Evolutionary conservation across 2,329 filamentous ascomycete genomes (phyloP), one percentile per base, ranked within the genome.

Genomic region (Ramularia collo-cygni): DNA sequence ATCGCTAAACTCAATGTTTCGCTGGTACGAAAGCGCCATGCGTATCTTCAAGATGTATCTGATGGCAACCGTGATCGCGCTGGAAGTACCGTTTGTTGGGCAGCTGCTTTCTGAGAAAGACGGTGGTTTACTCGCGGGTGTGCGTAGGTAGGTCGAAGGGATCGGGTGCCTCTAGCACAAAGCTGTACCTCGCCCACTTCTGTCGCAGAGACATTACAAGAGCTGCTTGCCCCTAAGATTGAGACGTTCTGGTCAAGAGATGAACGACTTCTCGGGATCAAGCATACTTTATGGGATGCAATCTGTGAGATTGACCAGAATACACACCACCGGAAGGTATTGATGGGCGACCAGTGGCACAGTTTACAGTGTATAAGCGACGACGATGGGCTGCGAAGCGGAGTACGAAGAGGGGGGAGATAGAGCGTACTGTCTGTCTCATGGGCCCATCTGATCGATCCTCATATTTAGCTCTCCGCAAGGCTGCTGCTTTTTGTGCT

Each of bases 351-450:
- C 16, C 38, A 8, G 16, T 40, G 4, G 18, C 31, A 2, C 7
- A 29, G 2, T 40, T 40, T 7, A n/a, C 28, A 4, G 4, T 16
- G 28, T 2, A 13, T 8, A 13, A 31, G 28, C 40, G 40, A 13
- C 17, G 28, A 8, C 35, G 35, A 18, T 43, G 40, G 40, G 30
- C 28, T 4, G 17, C 26, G 13, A n/a, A 18, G 8, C 40, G 40
- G 4, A 8, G 29, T 2, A 38, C 40, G 19, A 38, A 16, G 12
- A 34, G 13, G 40, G n/a, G 18, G 10, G 40, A 14, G 69, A 71
- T 28, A 55, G 57, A 13, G 65, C 65, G 0, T 72, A 71, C 34
- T 69, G 59, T 4, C 51, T 71, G 0, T 70, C 71, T 17, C 55
- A 56, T 1, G 54, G 71, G 15, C 58, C 64, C 16, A 67, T 71